Base-by-base conservation (phyloP, 2,329 filamentous ascomycete species). In the Fusarium keratoplasticum region DNA sequence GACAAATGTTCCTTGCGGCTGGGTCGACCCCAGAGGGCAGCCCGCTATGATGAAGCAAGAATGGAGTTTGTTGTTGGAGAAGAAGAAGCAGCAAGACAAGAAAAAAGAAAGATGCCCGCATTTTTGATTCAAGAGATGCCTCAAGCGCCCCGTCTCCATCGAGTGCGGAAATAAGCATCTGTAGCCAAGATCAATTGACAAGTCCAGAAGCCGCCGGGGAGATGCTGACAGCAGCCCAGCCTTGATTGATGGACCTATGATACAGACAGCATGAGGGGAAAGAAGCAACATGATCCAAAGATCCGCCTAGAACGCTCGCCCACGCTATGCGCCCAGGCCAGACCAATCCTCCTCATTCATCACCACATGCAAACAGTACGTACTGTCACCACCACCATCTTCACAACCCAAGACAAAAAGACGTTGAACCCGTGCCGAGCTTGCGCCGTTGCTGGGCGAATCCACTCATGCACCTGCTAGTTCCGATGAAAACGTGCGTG, bases 371-470 rank as follows among this genome's bases (percentile, higher is more conserved):
- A 13, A 8, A 47, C 47, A 66, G 52, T 58, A 36, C 22, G 42
- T 61, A 47, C 70, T 42, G 57, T 50, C 47, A 67, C 59, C 47
- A 60, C 16, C 22, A 35, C 13, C 27, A 60, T 44, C 38, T 63
- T 63, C 61, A 33, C 25, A 52, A 59, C 42, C 50, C 47, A 66
- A 50, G 64, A 60, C 61, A 57, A 62, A 71, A 74, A 74, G 69
- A 70, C 69, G 72, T 75, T 75, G 72, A 73, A 73, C 38, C 72
- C 52, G 72, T 66, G 66, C 66, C 72, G 66, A 67, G 72, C 29
- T 58, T 58, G 66, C 66, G 36, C 61, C 61, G 61, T 63, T 72
- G 65, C 61, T 57, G 33, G 29, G n/a, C 29, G 57, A 74, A 61
- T 42, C 72, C 72, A 75, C 72, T 70, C 38, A 63, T 72, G 62